These are phyloP conservation scores for Agaricales sp. DNA, from an alignment of 1,284 basidiomycete genomes.

Conservation along the genomic window DNA sequence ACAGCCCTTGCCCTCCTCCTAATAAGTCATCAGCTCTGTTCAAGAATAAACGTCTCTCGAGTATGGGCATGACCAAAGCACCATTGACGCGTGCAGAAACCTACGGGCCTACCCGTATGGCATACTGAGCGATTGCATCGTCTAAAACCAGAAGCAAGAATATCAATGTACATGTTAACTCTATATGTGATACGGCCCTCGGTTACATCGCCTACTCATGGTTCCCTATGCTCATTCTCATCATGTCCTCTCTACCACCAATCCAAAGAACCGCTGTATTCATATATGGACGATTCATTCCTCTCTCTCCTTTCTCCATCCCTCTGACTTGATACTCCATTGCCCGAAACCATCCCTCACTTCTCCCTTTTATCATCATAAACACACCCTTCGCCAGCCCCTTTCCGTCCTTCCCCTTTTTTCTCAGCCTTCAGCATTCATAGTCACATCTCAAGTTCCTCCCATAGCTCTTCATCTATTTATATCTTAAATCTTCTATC, in stretches of 20 bases:
- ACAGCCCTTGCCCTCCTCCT: conserved; percentile 1
- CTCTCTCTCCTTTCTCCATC: not conserved
- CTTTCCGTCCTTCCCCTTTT: too few species aligned
- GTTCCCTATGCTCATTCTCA: not conserved
- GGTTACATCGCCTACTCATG: too few species aligned
- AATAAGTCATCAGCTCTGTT: not conserved
- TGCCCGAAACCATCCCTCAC: too few species aligned
- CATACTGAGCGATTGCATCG: not conserved
- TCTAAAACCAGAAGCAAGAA: not conserved
- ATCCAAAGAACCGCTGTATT: not conserved
- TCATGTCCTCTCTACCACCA: not conserved
- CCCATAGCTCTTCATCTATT: not conserved
- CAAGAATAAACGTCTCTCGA: not conserved
- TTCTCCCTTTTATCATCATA: too few species aligned
- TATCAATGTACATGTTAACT: not conserved
- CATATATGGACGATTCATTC: not conserved
- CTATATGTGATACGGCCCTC: not conserved
- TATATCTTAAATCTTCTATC: not conserved
- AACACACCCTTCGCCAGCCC: too few species aligned
- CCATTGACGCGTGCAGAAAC: conserved; percentile 1
- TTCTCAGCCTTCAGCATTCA: too few species aligned
- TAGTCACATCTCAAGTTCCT: too few species aligned
- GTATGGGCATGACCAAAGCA: not conserved
- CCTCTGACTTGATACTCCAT: not conserved
- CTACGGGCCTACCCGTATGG: not conserved